Conservation (phyloP, 805 yeast species). For the Naumovozyma dairenensis region DNA sequence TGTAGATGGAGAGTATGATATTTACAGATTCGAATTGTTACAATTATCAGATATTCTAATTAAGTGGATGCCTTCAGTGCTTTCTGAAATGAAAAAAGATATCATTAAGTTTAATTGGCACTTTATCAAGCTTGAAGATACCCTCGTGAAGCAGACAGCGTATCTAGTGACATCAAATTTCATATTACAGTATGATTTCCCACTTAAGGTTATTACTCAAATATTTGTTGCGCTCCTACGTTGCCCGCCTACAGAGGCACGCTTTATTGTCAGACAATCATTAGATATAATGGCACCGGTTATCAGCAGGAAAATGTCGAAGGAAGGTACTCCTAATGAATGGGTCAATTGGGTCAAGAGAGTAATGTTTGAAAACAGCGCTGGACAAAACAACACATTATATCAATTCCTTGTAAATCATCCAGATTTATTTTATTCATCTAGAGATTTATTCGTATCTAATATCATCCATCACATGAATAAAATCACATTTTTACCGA, state of each 20-base stretch:
- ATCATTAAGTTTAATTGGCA: constrained; percentile 93
- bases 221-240: constrained; percentile 83
- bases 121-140: constrained; percentile 79
- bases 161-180: constrained; percentile 81
- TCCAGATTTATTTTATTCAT: constrained; percentile 71
- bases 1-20: constrained; percentile 62
- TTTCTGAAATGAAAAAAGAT: constrained; percentile 62
- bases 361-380: constrained; percentile 81
- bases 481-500: constrained; percentile 67
- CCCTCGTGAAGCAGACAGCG: constrained; percentile 83
- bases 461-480: constrained; percentile 90
- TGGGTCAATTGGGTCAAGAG: constrained; percentile 97
- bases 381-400: constrained; percentile 75
- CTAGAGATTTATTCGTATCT: constrained; percentile 82
- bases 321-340: constrained; percentile 38
- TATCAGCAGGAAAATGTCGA: constrained; percentile 54
- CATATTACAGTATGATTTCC: constrained; percentile 80
- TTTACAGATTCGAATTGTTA: constrained; percentile 63
- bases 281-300: constrained; percentile 84
- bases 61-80: constrained; percentile 50
- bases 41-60: constrained; percentile 74
- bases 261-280: constrained; percentile 76
- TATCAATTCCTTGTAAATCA: constrained; percentile 85
- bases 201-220: constrained; percentile 79
- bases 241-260: constrained; percentile 76